These are phyloP conservation scores for Nidularia sp. DNA, from an alignment of 768 basidiomycete genomes.

Conservation along the genomic window DNA sequence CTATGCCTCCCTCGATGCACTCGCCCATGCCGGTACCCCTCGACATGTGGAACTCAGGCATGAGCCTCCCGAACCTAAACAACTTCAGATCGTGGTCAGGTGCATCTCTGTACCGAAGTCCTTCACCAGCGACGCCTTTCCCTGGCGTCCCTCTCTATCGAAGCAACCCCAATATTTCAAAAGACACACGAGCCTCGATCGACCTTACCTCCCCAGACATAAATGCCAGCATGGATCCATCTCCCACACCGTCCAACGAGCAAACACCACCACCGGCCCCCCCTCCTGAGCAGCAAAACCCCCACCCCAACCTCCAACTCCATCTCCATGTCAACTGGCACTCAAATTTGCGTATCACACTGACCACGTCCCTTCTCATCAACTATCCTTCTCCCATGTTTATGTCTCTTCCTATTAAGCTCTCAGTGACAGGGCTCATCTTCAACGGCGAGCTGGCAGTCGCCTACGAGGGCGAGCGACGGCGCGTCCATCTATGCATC, in stretches of 20 bases:
- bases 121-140: conserved; percentile 29
- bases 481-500: conserved; percentile 83
- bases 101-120: conserved; percentile 25
- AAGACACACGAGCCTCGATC: background rate
- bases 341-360: conserved; percentile 82
- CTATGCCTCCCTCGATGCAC: conserved; percentile 45
- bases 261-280: conserved; percentile 14
- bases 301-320: conserved; percentile 76
- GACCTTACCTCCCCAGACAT: background rate
- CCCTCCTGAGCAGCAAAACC: conserved; percentile 23
- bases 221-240: conserved; percentile 11
- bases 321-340: conserved; percentile 85
- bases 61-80: conserved; percentile 32
- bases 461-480: conserved; percentile 83
- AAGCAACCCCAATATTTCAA: background rate
- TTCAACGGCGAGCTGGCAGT: conserved; percentile 86
- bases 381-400: conserved; percentile 96
- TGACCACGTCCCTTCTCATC: conserved; percentile 90
- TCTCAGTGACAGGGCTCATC: conserved; percentile 85
- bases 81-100: conserved; percentile 26
- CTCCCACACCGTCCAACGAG: conserved; percentile 10
- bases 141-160: conserved; percentile 11
- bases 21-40: conserved; percentile 12
- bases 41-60: conserved; percentile 39
- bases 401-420: conserved; percentile 94